Evolutionary conservation across 2,329 filamentous ascomycete species (phyloP), one percentile per base, ranked within the genome.

Genomic region (Fusarium nisikadoi): DNA sequence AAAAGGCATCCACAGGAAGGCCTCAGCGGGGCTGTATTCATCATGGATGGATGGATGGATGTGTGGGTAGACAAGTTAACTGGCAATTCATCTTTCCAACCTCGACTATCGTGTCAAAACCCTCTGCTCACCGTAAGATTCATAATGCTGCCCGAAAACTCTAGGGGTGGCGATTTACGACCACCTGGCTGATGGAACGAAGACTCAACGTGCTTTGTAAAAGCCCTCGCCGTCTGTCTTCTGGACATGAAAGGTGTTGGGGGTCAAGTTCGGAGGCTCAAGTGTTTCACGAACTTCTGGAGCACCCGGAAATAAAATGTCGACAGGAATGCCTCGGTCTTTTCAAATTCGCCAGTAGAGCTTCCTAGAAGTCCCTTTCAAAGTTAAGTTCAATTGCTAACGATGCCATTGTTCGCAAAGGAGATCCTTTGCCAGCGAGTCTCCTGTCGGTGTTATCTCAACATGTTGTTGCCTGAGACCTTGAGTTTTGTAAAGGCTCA

Each of bases 1-100:
- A 66, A 53, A 60, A 70, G 65, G 55, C 62, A 46, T 62, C 55
- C 52, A 58, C 68, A 70, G 50, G 66, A 66, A 33, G 68, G 68
- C 68, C 68, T 70, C 68, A 67, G 53, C 53, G 56, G 61, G 61
- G 65, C 45, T 67, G 43, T 27, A 55, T 41, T 35, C 25, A 39
- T 52, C 50, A 45, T 25, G 23, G 23, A 25, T 25, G 23, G 55
- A 45, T 66, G 46, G 62, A 29, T 66, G 67, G 54, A 17, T 70
- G 56, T 52, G 62, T 66, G 63, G 65, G 27, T 57, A 56, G 49
- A 38, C 23, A 39, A 23, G 33, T 52, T 35, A 39, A 39, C 23
- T 39, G 49, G 36, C 33, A 42, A 43, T 55, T 35, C 38, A 61
- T 47, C 31, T 45, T 42, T 16, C 46, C 29, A 47, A 46, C 19